These are phyloP conservation scores for Rhinocladiella mackenziei DNA, from an alignment of 2,329 filamentous ascomycete genomes.

Conservation along the genomic window DNA sequence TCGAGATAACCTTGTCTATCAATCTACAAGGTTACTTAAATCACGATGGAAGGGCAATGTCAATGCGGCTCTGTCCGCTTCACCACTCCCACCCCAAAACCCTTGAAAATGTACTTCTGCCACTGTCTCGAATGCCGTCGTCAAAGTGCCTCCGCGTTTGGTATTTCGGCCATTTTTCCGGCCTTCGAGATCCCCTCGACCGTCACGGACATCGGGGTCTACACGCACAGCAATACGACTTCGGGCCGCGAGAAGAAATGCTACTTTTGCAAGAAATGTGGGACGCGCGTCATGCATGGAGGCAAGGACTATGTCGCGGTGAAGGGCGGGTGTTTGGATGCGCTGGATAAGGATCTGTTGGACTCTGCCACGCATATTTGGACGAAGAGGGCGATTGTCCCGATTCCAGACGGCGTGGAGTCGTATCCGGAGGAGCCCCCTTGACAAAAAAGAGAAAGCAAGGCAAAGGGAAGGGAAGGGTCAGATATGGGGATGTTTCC, in stretches of 20 bases:
- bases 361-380: constrained; percentile 61
- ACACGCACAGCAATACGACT: constrained; percentile 54
- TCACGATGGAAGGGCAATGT: constrained; percentile 56
- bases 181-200: constrained; percentile 54
- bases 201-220: constrained; percentile 32
- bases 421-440: constrained; percentile 52
- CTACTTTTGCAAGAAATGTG: constrained; percentile 65
- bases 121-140: constrained; percentile 65
- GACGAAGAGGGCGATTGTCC: constrained; percentile 63
- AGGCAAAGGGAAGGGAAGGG: background rate
- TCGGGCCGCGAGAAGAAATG: constrained; percentile 58
- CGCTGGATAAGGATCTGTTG: constrained; percentile 58
- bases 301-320: constrained; percentile 60
- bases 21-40: background rate
- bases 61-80: constrained; percentile 63
- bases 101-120: constrained; percentile 65
- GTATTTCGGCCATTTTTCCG: constrained; percentile 66
- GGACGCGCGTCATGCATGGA: constrained; percentile 61
- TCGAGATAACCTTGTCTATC: too few species aligned
- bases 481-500: background rate
- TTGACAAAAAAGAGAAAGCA: background rate
- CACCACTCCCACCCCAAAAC: constrained; percentile 56
- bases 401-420: constrained; percentile 63
- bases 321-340: constrained; percentile 64
- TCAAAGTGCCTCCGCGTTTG: constrained; percentile 65